These are phyloP conservation scores for Metschnikowia arizonensis DNA, from an alignment of 805 yeast species.

Conservation along the genomic window DNA sequence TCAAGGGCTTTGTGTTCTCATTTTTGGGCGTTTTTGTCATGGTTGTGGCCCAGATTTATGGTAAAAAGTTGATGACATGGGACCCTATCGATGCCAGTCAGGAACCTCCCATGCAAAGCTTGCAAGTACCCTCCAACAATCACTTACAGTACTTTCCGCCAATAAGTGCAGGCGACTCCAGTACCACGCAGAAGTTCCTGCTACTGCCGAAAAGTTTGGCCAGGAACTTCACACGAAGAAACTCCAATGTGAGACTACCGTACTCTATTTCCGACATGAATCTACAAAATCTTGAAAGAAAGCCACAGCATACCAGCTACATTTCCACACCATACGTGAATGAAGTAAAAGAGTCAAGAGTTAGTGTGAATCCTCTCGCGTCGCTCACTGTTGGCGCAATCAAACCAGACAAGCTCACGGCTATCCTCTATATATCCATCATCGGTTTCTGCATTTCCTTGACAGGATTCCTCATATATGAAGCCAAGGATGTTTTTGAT, in stretches of 20 bases:
- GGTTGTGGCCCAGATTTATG: conserved; percentile 83
- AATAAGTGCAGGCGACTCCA: background rate
- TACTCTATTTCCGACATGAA: conserved; percentile 33
- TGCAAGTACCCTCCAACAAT: background rate
- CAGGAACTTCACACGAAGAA: conserved; percentile 16
- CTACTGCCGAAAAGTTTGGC: conserved; percentile 10
- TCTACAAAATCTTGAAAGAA: conserved; percentile 23
- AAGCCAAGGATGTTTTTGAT: conserved; percentile 37
- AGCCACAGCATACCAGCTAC: background rate
- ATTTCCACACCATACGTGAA: conserved; percentile 7
- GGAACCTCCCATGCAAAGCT: conserved; percentile 20
- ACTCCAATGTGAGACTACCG: conserved; percentile 25
- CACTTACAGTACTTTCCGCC: background rate
- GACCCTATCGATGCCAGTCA: conserved; percentile 30
- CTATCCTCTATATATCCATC: conserved; percentile 74
- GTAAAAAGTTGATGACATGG: conserved; percentile 69
- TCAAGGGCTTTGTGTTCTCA: conserved; percentile 67
- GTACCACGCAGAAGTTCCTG: conserved; percentile 8
- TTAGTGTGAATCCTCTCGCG: conserved; percentile 21
- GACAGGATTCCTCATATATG: conserved; percentile 69
- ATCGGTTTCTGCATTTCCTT: conserved; percentile 67
- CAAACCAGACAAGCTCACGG: conserved; percentile 74
- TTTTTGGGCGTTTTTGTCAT: conserved; percentile 65
- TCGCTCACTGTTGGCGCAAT: conserved; percentile 13
- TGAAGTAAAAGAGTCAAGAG: conserved; percentile 18